Percentiles rank a stretch among this genome's conserved stretches.
Evolutionary conservation across 192 early-diverging fungal genomes (phyloP).

Genomic region (Rhizophagus sp.): DNA sequence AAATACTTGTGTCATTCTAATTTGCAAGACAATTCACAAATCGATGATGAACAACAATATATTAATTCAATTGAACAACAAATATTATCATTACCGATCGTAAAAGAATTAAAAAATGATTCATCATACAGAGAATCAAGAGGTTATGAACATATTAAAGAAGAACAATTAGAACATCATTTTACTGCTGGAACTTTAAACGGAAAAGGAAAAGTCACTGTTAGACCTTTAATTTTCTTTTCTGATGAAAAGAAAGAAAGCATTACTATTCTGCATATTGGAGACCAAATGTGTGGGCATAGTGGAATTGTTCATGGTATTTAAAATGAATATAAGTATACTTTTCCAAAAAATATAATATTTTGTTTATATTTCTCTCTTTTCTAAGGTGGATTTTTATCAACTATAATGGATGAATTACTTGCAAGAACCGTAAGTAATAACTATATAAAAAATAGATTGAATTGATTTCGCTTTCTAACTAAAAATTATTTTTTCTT

Average conservation of each 20-base stretch:
- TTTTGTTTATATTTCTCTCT: not conserved
- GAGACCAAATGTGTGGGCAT: slow-evolving; percentile 73
- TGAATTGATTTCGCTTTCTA: no score
- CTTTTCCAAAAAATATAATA: no score
- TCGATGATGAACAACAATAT: not conserved
- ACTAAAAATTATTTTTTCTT: not conserved
- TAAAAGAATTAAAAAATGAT: not conserved
- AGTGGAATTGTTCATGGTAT: slow-evolving; percentile 80
- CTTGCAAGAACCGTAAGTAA: slow-evolving; percentile 40
- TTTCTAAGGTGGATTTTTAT: slow-evolving; percentile 22
- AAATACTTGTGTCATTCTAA: not conserved
- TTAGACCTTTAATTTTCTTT: slow-evolving; percentile 55
- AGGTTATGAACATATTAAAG: slow-evolving; percentile 18
- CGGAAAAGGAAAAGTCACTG: slow-evolving; percentile 57
- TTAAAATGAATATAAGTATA: slow-evolving; percentile 29
- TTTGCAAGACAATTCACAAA: not conserved
- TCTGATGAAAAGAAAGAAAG: slow-evolving; percentile 48
- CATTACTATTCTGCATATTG: slow-evolving; percentile 62
- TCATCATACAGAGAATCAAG: not conserved
- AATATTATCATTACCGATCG: not conserved
- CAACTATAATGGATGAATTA: slow-evolving; percentile 52
- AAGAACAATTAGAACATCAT: slow-evolving; percentile 34
- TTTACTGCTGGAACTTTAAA: slow-evolving; percentile 51
- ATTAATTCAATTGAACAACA: not conserved
- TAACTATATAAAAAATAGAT: not conserved